phyloP scores from a whole-genome alignment of 371 early-diverging fungal species.

The Apophysomyces elegans region DNA sequence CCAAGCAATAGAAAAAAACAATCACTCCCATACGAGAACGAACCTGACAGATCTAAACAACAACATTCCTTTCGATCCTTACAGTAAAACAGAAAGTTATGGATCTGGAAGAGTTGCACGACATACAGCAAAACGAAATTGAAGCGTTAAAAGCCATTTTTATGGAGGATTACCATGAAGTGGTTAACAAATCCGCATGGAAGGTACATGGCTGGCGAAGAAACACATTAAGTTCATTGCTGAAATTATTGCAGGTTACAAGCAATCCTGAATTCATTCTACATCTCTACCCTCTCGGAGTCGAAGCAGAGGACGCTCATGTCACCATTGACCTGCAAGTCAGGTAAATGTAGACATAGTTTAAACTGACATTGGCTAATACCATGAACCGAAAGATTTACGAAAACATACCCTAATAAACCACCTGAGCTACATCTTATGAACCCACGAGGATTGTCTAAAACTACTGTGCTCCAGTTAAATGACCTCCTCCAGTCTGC shows the following conservation, averaged over 20 bases:
- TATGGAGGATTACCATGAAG: constrained; percentile 75
- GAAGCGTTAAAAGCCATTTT: constrained; percentile 72
- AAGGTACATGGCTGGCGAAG: constrained; percentile 44
- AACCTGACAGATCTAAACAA: background rate
- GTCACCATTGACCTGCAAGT: constrained; percentile 62
- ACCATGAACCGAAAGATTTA: constrained; percentile 46
- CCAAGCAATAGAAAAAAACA: background rate
- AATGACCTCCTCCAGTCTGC: constrained; percentile 42
- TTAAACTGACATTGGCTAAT: constrained; percentile 23
- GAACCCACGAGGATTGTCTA: constrained; percentile 58
- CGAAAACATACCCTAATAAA: constrained; percentile 71
- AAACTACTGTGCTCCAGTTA: constrained; percentile 52
- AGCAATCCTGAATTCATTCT: constrained; percentile 71
- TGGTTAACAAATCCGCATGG: constrained; percentile 71
- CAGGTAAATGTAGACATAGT: constrained; percentile 42
- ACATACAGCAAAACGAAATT: constrained; percentile 77
- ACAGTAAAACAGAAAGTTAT: constrained; percentile 12
- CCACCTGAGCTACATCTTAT: constrained; percentile 68
- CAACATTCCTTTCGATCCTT: constrained; percentile 5
- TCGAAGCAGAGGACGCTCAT: constrained; percentile 56
- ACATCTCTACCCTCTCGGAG: constrained; percentile 59
- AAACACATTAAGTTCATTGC: background rate
- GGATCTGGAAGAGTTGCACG: constrained; percentile 61
- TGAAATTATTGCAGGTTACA: constrained; percentile 45
- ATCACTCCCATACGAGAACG: background rate